Percentiles rank a stretch among this genome's conserved stretches.
Evolutionary conservation across 2,329 filamentous ascomycete genomes (phyloP).

Genomic region (Aspergillus candidus): DNA sequence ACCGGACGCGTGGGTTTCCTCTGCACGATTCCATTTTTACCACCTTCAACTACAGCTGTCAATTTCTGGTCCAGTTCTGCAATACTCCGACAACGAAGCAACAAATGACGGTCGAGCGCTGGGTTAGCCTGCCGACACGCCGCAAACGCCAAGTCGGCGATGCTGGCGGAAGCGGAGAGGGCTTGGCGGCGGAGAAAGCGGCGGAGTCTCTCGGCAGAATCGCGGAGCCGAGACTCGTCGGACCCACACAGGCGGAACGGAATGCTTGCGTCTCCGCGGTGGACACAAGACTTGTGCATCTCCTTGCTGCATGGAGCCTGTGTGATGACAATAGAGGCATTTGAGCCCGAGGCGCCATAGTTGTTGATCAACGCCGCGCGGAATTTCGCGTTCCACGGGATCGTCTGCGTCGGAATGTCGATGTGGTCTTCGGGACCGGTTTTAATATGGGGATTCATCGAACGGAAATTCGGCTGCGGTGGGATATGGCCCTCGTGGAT

Average conservation of each 20-base stretch:
- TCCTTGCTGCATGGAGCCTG: conserved; percentile 4
- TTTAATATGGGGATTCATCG: conserved; percentile 19
- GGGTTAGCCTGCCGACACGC: conserved; percentile 15
- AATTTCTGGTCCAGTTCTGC: conserved; percentile 8
- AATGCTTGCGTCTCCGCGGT: background rate
- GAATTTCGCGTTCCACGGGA: conserved; percentile 12
- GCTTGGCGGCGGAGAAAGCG: conserved; percentile 1
- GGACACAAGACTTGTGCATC: conserved; percentile 10
- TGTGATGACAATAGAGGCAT: conserved; percentile 24
- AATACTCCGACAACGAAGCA: conserved; percentile 10
- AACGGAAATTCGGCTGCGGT: conserved; percentile 20
- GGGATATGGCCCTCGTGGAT: conserved; percentile 22
- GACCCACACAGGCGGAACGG: conserved; percentile 13
- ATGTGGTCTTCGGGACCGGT: conserved; percentile 11
- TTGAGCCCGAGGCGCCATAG: conserved; percentile 26
- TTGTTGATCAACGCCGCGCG: conserved; percentile 23
- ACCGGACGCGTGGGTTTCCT: conserved; percentile 13
- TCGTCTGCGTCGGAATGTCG: conserved; percentile 8
- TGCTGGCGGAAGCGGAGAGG: background rate
- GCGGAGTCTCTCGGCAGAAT: conserved; percentile 3
- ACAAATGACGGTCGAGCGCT: conserved; percentile 5
- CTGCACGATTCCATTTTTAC: background rate
- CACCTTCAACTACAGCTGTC: background rate
- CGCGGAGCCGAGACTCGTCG: conserved; percentile 9
- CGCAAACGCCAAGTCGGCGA: conserved; percentile 14